Evolutionary conservation across 2,329 filamentous ascomycete species (phyloP).

Genomic region (Aureobasidium musti): DNA sequence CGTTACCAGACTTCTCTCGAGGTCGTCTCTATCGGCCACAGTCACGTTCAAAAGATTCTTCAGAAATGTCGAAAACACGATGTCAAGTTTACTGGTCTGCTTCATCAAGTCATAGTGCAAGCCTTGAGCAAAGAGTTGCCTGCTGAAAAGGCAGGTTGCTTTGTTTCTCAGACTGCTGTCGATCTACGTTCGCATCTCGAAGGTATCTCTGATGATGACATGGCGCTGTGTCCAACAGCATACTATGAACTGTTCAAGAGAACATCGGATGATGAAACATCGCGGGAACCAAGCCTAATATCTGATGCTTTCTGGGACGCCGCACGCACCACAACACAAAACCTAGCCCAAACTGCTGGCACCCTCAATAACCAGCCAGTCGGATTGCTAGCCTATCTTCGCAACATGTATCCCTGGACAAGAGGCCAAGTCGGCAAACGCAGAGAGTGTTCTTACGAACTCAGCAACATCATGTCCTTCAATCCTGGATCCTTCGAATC

Average conservation of each 20-base stretch:
- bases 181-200: constrained; percentile 46
- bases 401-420: constrained; percentile 47
- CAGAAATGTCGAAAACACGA: constrained; percentile 39
- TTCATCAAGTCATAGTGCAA: constrained; percentile 47
- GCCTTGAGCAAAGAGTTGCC: constrained; percentile 37
- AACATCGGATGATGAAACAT: constrained; percentile 23
- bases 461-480: constrained; percentile 52
- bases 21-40: constrained; percentile 40
- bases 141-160: constrained; percentile 36
- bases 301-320: constrained; percentile 40
- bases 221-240: constrained; percentile 41
- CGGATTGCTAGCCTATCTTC: constrained; percentile 48
- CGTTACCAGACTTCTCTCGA: constrained; percentile 40
- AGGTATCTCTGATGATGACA: constrained; percentile 40
- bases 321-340: constrained; percentile 40
- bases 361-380: constrained; percentile 47
- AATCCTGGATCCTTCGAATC: constrained; percentile 31
- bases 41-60: constrained; percentile 39
- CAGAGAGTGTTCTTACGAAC: constrained; percentile 48
- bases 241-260: constrained; percentile 36
- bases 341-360: constrained; percentile 40
- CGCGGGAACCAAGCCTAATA: not conserved
- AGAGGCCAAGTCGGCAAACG: constrained; percentile 43
- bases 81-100: constrained; percentile 47
- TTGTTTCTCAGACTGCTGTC: constrained; percentile 46